Conservation (phyloP, 2,329 filamentous ascomycete species). For the Beauveria australis region DNA sequence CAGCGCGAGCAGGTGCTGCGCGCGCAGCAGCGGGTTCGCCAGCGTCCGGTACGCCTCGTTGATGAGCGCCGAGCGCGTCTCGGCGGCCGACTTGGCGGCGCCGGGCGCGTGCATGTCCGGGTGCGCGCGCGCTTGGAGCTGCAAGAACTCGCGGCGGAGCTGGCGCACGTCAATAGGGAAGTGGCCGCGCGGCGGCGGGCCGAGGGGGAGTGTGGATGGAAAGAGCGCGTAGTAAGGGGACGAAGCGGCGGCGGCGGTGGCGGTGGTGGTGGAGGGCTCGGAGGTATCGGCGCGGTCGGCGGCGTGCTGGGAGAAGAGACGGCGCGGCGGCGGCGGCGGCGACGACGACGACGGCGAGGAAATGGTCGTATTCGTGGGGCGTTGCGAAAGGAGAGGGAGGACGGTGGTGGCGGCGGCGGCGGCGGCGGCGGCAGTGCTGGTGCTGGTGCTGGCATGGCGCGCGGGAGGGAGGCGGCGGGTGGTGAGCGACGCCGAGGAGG, state of each 20-base stretch:
- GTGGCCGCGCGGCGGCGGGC: slow-evolving; percentile 67
- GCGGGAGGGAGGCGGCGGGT: not conserved
- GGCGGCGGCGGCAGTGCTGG: not conserved
- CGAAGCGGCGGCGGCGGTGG: slow-evolving; percentile 10
- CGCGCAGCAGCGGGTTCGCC: slow-evolving; percentile 65
- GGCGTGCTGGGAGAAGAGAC: slow-evolving; percentile 7
- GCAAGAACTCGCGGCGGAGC: slow-evolving; percentile 78
- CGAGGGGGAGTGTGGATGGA: slow-evolving; percentile 64
- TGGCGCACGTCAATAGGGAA: slow-evolving; percentile 65
- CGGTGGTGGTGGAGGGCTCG: slow-evolving; percentile 9
- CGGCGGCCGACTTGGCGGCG: slow-evolving; percentile 51
- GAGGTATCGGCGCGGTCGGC: slow-evolving; percentile 8
- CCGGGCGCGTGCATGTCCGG: slow-evolving; percentile 56
- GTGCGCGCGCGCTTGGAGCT: slow-evolving; percentile 69
- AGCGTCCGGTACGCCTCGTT: slow-evolving; percentile 91
- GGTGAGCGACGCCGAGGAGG: not conserved
- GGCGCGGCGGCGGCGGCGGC: not conserved
- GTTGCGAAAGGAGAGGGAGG: no score
- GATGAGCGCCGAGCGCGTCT: slow-evolving; percentile 71
- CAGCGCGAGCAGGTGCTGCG: slow-evolving; percentile 77
- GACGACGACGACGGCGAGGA: not conserved
- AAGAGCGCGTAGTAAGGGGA: slow-evolving; percentile 76
- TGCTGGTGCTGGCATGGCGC: not conserved
- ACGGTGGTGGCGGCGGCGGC: not conserved
- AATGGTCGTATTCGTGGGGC: not conserved